Evolutionary conservation across 805 yeast species (phyloP).

Genomic region (Sungouiozyma ichnusensis): DNA sequence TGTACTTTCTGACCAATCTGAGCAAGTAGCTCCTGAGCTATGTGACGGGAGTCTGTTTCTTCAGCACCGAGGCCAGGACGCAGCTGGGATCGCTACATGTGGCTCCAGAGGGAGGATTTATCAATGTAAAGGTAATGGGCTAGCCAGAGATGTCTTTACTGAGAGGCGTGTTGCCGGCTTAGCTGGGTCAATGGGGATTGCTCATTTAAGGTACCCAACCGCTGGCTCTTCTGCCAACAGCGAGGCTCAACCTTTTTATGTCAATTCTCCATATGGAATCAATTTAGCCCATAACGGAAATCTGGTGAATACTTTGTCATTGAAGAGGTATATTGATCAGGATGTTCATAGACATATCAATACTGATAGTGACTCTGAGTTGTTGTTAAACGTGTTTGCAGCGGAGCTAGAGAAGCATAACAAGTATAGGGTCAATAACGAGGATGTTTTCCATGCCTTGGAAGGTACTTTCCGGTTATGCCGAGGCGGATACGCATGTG

Average conservation of each 20-base stretch:
- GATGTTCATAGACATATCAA: slow-evolving; percentile 94
- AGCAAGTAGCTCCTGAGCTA: slow-evolving; percentile 76
- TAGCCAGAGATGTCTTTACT: slow-evolving; percentile 97
- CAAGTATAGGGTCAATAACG: slow-evolving; percentile 85
- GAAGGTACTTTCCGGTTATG: slow-evolving; percentile 69
- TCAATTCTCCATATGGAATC: slow-evolving; percentile 93
- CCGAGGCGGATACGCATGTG: slow-evolving; percentile 96
- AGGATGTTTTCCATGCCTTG: slow-evolving; percentile 79
- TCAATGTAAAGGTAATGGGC: slow-evolving; percentile 97
- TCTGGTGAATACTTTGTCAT: slow-evolving; percentile 73
- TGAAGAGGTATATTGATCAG: slow-evolving; percentile 76
- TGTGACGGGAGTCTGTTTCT: slow-evolving; percentile 86
- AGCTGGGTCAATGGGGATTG: slow-evolving; percentile 90
- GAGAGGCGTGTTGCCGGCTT: slow-evolving; percentile 65
- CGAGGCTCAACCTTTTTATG: slow-evolving; percentile 98
- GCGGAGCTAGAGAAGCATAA: slow-evolving; percentile 82
- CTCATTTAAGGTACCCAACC: slow-evolving; percentile 92
- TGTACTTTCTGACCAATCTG: slow-evolving; percentile 63
- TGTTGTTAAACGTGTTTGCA: slow-evolving; percentile 82
- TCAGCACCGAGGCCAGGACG: slow-evolving; percentile 98
- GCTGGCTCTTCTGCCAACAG: slow-evolving; percentile 93
- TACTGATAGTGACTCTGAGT: slow-evolving; percentile 93
- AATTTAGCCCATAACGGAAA: slow-evolving; percentile 90
- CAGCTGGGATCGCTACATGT: slow-evolving; percentile 97
- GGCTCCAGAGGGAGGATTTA: slow-evolving; percentile 87